These are phyloP conservation scores for Aspergillus hiratsukae DNA, from an alignment of 2,329 filamentous ascomycete species.

Conservation along the genomic window DNA sequence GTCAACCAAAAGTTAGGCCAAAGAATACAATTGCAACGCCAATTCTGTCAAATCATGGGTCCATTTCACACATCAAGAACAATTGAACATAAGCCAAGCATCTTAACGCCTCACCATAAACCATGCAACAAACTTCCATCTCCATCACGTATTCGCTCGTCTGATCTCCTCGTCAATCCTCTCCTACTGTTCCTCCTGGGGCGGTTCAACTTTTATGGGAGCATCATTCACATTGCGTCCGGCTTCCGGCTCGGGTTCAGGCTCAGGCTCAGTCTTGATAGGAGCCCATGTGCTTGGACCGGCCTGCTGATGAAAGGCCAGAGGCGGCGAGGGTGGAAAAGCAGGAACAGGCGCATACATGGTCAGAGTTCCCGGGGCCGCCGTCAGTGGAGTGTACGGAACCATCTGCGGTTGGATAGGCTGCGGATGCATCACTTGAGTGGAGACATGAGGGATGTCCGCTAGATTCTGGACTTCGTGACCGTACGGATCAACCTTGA, in stretches of 20 bases:
- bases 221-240: slow-evolving; percentile 11
- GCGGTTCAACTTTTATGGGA: slow-evolving; percentile 20
- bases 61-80: neutral
- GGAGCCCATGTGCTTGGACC: neutral
- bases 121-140: neutral
- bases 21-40: neutral
- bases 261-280: neutral
- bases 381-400: slow-evolving; percentile 9
- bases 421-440: slow-evolving; percentile 5
- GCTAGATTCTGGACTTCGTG: slow-evolving; percentile 8
- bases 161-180: neutral
- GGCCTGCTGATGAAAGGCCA: neutral
- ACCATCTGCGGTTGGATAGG: slow-evolving; percentile 4
- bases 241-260: slow-evolving; percentile 16
- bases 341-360: slow-evolving; percentile 8
- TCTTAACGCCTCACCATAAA: neutral
- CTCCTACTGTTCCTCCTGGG: neutral
- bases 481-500: slow-evolving; percentile 20
- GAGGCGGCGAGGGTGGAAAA: neutral
- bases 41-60: neutral
- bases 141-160: neutral
- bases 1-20: neutral
- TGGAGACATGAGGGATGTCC: slow-evolving; percentile 8
- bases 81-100: neutral
- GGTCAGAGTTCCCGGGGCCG: slow-evolving; percentile 16